These are phyloP conservation scores for Sugiyamaella grinbergsii DNA, from an alignment of 1,139 yeast genomes.

Conservation along the genomic window DNA sequence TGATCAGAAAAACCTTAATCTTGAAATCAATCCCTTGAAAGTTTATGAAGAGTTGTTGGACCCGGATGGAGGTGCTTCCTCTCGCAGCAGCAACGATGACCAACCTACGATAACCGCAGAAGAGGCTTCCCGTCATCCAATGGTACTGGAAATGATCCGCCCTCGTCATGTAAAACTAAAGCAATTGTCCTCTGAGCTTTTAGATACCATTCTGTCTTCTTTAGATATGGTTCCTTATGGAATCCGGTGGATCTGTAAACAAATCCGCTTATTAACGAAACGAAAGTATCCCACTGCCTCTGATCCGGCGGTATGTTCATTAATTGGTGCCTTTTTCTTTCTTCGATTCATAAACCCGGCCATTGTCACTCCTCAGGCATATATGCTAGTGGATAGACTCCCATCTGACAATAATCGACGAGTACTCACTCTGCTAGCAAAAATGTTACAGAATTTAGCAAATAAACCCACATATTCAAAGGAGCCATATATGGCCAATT, in stretches of 20 bases:
- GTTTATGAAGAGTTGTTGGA: slow-evolving; percentile 42
- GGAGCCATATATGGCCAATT: slow-evolving; percentile 44
- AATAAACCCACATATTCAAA: slow-evolving; percentile 53
- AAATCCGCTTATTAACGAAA: slow-evolving; percentile 64
- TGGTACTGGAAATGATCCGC: slow-evolving; percentile 38
- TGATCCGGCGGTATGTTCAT: slow-evolving; percentile 54
- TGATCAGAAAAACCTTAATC: slow-evolving; percentile 38
- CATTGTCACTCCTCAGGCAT: slow-evolving; percentile 83
- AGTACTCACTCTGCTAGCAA: slow-evolving; percentile 78
- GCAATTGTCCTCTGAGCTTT: slow-evolving; percentile 58
- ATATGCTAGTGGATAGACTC: slow-evolving; percentile 46
- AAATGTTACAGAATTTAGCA: slow-evolving; percentile 83
- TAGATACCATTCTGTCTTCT: slow-evolving; percentile 63
- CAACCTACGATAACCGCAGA: slow-evolving; percentile 39
- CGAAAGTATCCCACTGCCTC: slow-evolving; percentile 65
- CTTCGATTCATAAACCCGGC: slow-evolving; percentile 89
- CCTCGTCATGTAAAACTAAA: slow-evolving; percentile 43
- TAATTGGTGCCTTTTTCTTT: slow-evolving; percentile 81
- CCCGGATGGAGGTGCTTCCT: slow-evolving; percentile 21
- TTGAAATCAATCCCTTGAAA: slow-evolving; percentile 45
- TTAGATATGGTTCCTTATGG: slow-evolving; percentile 66
- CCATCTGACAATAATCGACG: slow-evolving; percentile 58
- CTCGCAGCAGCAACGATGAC: slow-evolving; percentile 21
- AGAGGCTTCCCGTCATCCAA: slow-evolving; percentile 40
- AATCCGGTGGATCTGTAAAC: slow-evolving; percentile 71